Evolutionary conservation across 345 rosid genomes (phyloP).

Genomic region (Acer saccharum): DNA sequence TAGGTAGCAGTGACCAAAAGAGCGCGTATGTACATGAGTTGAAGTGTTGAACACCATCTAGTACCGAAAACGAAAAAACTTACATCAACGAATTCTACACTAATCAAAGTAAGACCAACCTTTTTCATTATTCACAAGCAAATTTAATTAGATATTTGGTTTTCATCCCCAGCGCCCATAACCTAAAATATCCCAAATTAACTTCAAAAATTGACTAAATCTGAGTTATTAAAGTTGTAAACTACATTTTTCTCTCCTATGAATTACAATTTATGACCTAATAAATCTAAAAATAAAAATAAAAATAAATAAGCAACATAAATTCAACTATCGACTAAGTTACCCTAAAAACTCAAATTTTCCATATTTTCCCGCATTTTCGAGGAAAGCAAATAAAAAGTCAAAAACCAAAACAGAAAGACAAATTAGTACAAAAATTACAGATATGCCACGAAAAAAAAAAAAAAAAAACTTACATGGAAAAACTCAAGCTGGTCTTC

Average conservation of each 20-base stretch:
- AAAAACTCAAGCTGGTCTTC: slow-evolving; percentile 96
- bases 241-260: neutral
- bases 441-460: neutral
- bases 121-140: neutral
- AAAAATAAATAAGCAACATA: neutral
- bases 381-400: slow-evolving; percentile 5
- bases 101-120: neutral
- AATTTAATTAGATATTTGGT: neutral
- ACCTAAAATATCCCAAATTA: neutral
- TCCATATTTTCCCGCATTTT: slow-evolving; percentile 6
- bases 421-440: neutral
- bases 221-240: neutral
- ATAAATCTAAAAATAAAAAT: neutral
- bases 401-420: neutral
- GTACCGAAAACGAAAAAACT: neutral
- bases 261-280: neutral
- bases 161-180: neutral
- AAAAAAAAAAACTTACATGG: slow-evolving; percentile 52
- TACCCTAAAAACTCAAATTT: neutral
- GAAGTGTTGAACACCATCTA: neutral
- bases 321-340: neutral
- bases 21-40: no score
- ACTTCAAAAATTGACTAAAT: no score
- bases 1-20: neutral
- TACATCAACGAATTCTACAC: neutral